Evolutionary conservation across 2,329 filamentous ascomycete genomes (phyloP), one percentile per base, ranked within the genome.

Genomic region (Colletotrichum orbiculare): DNA sequence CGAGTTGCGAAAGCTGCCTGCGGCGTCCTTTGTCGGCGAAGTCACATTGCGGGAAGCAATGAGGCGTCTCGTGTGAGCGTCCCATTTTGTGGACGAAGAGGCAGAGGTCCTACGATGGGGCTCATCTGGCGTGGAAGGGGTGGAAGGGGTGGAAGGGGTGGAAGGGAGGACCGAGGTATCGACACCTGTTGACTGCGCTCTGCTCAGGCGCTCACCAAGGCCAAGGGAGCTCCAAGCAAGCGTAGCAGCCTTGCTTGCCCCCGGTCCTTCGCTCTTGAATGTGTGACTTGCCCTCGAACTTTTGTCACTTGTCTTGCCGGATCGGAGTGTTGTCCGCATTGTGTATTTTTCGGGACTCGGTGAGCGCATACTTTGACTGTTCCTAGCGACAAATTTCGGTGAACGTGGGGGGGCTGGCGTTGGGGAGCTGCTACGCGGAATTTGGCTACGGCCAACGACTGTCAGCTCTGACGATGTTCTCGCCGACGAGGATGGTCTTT

Each of bases 171-270:
- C 25, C 25, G 25, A 25, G 25, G 25, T 25, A 33, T 68, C 65
- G 10, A 57, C 57, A 10, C 76, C 74, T 12, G 73, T 68, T 33
- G 70, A 68, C 37, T 70, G 53, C 43, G 70, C 64, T 62, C 73
- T 74, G 48, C 69, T 46, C 60, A 71, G 64, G 48, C 75, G 76
- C 35, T 83, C 80, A 66, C 74, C 76, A 5, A 79, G 75, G 11
- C 78, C 77, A 12, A 85, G 73, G 15, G 79, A 78, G 57, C 75
- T 82, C 87, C 89, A 91, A 38, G 89, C 89, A 56, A 90, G 72
- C 3, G 85, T 87, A 34, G 89, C 89, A 45, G 89, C 89, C 72
- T 87, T 89, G 74, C 83, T 89, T 11, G 88, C 83, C 1, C 87
- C 84, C 59, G 87, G 86, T 41, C 76, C 75, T 15, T 76, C 75